Conservation (phyloP, 352 stramenopile species). For the Hyaloperonospora brassicae region DNA sequence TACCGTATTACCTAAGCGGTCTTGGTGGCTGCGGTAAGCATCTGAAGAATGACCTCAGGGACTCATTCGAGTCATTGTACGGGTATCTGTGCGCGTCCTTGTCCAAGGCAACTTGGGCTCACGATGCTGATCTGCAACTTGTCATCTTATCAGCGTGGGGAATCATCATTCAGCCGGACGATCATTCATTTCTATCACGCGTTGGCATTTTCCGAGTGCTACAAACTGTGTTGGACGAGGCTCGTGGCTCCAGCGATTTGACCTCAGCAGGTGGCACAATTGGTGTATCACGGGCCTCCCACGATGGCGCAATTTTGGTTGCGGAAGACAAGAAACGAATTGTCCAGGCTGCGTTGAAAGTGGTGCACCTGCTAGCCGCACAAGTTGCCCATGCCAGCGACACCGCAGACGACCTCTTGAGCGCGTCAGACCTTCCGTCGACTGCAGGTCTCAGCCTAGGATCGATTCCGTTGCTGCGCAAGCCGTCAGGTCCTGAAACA, state of each 20-base stretch:
- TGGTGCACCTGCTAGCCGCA: conserved; percentile 81
- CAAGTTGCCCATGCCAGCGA: conserved; percentile 80
- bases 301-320: conserved; percentile 37
- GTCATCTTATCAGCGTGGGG: conserved; percentile 79
- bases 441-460: conserved; percentile 43
- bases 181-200: conserved; percentile 85
- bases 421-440: conserved; percentile 39
- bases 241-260: conserved; percentile 45
- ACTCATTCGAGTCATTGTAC: conserved; percentile 82
- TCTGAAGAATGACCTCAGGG: conserved; percentile 66
- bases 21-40: conserved; percentile 75
- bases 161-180: conserved; percentile 81
- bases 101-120: conserved; percentile 78
- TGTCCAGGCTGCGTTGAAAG: conserved; percentile 79
- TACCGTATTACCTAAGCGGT: conserved; percentile 61
- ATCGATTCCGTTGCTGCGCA: conserved; percentile 69
- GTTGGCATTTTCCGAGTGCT: conserved; percentile 85
- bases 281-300: conserved; percentile 13
- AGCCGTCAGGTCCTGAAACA: conserved; percentile 81
- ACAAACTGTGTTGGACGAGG: conserved; percentile 85
- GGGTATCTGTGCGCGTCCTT: conserved; percentile 64
- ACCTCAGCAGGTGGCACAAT: conserved; percentile 20
- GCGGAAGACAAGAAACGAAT: conserved; percentile 63
- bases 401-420: conserved; percentile 47
- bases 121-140: conserved; percentile 73